These are phyloP conservation scores for Liriodendron chinense DNA, from an alignment of 164 flowering plant species.

Conservation along the genomic window DNA sequence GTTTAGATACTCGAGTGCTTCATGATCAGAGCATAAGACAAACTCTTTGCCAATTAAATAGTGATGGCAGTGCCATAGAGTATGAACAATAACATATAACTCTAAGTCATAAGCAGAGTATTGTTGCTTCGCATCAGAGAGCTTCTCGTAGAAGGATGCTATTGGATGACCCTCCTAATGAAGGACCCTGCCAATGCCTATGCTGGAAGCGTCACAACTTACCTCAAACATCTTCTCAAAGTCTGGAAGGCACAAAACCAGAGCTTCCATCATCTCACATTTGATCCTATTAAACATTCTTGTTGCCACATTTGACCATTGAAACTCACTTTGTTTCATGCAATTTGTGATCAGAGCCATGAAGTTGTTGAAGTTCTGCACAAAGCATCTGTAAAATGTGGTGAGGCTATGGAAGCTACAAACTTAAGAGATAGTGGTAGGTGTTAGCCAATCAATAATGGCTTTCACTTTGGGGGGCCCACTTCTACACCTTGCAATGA, in stretches of 20 bases:
- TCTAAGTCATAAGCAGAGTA: too few relatives aligned
- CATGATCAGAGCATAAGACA: too few relatives aligned
- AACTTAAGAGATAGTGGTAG: neutral
- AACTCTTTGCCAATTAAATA: too few relatives aligned
- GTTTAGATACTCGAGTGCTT: too few relatives aligned
- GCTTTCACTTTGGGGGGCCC: constrained; percentile 2
- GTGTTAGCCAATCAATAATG: constrained; percentile 2
- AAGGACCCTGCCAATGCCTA: too few relatives aligned
- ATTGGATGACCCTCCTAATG: too few relatives aligned
- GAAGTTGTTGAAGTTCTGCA: neutral
- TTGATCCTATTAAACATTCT: neutral
- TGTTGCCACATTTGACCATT: neutral
- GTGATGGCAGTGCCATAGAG: too few relatives aligned
- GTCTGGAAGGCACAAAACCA: neutral
- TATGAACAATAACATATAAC: too few relatives aligned
- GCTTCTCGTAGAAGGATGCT: too few relatives aligned
- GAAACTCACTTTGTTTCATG: neutral
- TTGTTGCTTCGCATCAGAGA: too few relatives aligned
- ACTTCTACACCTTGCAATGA: too few relatives aligned
- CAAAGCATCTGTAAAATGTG: neutral
- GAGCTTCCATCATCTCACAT: neutral
- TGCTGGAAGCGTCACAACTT: too few relatives aligned
- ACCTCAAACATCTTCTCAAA: neutral
- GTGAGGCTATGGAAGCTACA: neutral
- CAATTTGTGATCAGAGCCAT: neutral